A percentile compares a stretch with the other conserved stretches of the same genome.
phyloP scores from a whole-genome alignment of 176 grass and related monocot species.

The Oryza longistaminata region DNA sequence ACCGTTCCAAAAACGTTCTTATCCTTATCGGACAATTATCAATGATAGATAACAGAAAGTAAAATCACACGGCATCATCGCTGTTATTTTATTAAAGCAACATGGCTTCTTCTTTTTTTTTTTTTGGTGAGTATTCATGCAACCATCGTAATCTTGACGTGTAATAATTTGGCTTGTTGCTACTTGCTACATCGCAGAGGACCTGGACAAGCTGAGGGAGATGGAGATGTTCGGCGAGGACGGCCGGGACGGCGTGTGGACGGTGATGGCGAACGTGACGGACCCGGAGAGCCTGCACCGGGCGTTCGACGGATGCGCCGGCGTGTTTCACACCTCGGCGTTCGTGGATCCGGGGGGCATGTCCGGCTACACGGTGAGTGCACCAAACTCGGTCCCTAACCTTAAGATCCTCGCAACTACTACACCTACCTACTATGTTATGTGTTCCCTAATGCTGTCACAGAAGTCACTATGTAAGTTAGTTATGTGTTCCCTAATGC shows the following conservation, averaged over 20 bases:
- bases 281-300: conserved; percentile 75
- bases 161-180: not conserved
- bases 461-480: not conserved
- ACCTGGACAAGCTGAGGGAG: conserved; percentile 95
- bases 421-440: no score
- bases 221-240: conserved; percentile 98
- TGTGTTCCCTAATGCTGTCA: no score
- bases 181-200: conserved; percentile 56
- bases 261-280: conserved; percentile 88
- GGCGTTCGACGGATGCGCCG: conserved; percentile 84
- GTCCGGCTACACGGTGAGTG: conserved; percentile 82
- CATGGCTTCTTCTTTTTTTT: not conserved
- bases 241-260: conserved; percentile 81
- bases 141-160: not conserved
- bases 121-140: not conserved
- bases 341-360: conserved; percentile 87
- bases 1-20: not conserved
- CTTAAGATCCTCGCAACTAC: no score
- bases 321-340: conserved; percentile 91
- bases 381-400: not conserved
- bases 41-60: not conserved
- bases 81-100: not conserved
- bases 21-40: not conserved
- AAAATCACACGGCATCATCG: not conserved
- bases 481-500: not conserved